Conservation (phyloP, 306 rosid species). For the Macrotyloma uniflorum region DNA sequence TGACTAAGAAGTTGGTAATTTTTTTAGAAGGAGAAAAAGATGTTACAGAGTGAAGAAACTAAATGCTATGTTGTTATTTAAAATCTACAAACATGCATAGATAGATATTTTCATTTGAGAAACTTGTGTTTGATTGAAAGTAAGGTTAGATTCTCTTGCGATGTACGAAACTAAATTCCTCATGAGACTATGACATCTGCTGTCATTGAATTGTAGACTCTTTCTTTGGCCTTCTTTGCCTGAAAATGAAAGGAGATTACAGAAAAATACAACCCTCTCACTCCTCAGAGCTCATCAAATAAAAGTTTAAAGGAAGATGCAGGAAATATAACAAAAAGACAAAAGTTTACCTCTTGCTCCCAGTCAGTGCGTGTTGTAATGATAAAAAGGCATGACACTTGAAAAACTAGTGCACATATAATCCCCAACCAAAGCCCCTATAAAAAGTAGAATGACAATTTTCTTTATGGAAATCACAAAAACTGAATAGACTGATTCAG, state of each 20-base stretch:
- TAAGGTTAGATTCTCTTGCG: conserved; percentile 1
- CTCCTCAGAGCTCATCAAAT: background rate
- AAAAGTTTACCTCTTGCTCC: conserved; percentile 61
- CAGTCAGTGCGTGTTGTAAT: conserved; percentile 64
- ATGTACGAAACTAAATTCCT: background rate
- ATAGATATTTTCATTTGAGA: background rate
- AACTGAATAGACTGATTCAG: background rate
- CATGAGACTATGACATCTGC: conserved; percentile 31
- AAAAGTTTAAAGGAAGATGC: background rate
- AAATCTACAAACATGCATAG: background rate
- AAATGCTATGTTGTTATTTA: background rate
- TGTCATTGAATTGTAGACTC: conserved; percentile 44
- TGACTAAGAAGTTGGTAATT: background rate
- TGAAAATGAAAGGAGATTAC: conserved; percentile 17
- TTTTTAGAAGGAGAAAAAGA: background rate
- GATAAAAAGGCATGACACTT: conserved; percentile 50
- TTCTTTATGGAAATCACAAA: background rate
- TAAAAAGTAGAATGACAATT: background rate
- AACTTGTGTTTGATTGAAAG: background rate
- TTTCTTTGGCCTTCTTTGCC: conserved; percentile 55
- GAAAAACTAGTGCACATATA: conserved; percentile 69
- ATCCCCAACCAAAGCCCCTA: conserved; percentile 88
- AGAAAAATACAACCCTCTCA: background rate
- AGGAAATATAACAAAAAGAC: background rate
- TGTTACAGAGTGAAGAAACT: background rate